Evolutionary conservation across 768 basidiomycete genomes (phyloP).

Genomic region (Lactifluus echinatus): DNA sequence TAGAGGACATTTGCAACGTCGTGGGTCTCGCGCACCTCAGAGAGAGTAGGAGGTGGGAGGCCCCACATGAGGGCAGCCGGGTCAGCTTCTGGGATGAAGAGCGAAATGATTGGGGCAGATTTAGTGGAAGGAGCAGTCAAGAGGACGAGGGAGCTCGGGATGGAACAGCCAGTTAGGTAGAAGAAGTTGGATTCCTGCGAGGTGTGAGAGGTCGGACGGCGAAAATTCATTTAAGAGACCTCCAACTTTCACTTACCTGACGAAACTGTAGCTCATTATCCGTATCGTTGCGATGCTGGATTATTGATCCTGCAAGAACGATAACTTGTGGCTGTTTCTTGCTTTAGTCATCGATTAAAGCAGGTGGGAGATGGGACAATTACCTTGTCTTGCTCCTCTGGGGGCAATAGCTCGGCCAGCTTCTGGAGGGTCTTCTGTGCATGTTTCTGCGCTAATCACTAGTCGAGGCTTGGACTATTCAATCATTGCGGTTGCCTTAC

Average conservation of each 20-base stretch:
- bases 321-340: constrained; percentile 54
- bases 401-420: constrained; percentile 42
- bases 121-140: constrained; percentile 46
- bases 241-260: constrained; percentile 32
- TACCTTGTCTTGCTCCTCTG: constrained; percentile 46
- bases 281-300: constrained; percentile 68
- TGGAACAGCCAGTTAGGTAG: constrained; percentile 73
- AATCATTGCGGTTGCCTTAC: not conserved
- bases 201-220: not conserved
- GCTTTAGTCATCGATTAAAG: not conserved
- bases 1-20: constrained; percentile 56
- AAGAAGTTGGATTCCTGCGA: constrained; percentile 75
- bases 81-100: constrained; percentile 75
- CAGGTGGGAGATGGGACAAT: constrained; percentile 1
- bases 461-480: not conserved
- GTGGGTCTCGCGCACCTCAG: constrained; percentile 45
- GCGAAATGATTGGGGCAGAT: constrained; percentile 36
- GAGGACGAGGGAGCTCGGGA: constrained; percentile 63
- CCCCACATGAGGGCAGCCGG: constrained; percentile 82
- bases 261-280: constrained; percentile 72
- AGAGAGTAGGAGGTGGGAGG: constrained; percentile 64
- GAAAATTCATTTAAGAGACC: constrained; percentile 22
- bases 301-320: constrained; percentile 55
- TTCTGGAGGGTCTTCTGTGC: constrained; percentile 44
- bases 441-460: constrained; percentile 41